phyloP scores from a whole-genome alignment of 441 rosid genomes.

The Daphne laureola region DNA sequence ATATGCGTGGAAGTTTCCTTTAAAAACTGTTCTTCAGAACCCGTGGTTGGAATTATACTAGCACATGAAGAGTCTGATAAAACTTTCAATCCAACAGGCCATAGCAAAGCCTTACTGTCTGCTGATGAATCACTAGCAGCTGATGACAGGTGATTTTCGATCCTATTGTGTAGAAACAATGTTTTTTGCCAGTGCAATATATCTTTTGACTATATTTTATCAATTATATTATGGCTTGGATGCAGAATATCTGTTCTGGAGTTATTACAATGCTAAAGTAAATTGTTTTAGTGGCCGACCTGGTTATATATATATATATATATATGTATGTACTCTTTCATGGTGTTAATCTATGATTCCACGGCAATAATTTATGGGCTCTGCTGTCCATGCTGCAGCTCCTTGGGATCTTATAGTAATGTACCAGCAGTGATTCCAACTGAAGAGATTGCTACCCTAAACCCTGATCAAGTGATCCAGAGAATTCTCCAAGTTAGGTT shows the following conservation, averaged over 20 bases:
- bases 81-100: slow-evolving; percentile 39
- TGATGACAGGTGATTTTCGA: slow-evolving; percentile 46
- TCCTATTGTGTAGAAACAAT: neutral
- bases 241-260: neutral
- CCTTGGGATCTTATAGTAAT: slow-evolving; percentile 28
- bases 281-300: too few relatives aligned
- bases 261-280: too few relatives aligned
- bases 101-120: slow-evolving; percentile 33
- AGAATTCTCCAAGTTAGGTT: slow-evolving; percentile 70
- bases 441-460: slow-evolving; percentile 63
- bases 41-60: slow-evolving; percentile 44
- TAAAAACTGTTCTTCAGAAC: slow-evolving; percentile 61
- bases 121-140: slow-evolving; percentile 31
- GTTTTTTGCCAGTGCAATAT: neutral
- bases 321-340: too few relatives aligned
- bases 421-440: slow-evolving; percentile 60
- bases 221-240: neutral
- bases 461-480: slow-evolving; percentile 47
- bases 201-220: neutral
- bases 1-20: slow-evolving; percentile 59
- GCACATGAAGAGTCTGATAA: slow-evolving; percentile 55
- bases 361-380: too few relatives aligned
- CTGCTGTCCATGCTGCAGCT: slow-evolving; percentile 38
- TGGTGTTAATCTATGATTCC: too few relatives aligned
- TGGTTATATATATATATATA: too few relatives aligned